Percentiles rank a stretch among this genome's conserved stretches.
phyloP scores from a whole-genome alignment of 768 basidiomycete genomes.

The Tubosaeta sp. region DNA sequence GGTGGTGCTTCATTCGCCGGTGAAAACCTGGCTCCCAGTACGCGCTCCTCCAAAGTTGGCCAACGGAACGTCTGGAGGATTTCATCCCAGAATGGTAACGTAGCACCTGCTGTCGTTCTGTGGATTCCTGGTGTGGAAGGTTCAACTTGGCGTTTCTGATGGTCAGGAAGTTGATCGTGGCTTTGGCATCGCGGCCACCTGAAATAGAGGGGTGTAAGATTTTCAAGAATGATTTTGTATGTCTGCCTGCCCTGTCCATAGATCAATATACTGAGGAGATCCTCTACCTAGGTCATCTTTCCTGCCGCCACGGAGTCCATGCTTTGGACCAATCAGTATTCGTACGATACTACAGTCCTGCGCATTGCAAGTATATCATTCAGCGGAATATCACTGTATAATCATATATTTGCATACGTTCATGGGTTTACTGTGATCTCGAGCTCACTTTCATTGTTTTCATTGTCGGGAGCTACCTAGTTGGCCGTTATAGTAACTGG shows the following conservation, averaged over 20 bases:
- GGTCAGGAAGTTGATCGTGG: slow-evolving; percentile 55
- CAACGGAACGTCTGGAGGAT: slow-evolving; percentile 74
- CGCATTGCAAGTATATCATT: too few species aligned
- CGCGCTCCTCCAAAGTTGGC: too few species aligned
- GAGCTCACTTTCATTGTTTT: slow-evolving; percentile 14
- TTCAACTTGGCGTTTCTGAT: slow-evolving; percentile 71
- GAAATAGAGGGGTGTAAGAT: slow-evolving; percentile 79
- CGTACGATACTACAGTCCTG: slow-evolving; percentile 11
- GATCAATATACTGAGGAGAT: background rate
- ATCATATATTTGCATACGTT: slow-evolving; percentile 21
- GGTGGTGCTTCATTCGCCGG: too few species aligned
- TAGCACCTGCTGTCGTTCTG: slow-evolving; percentile 79
- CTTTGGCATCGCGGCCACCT: slow-evolving; percentile 55
- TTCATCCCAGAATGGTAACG: slow-evolving; percentile 83
- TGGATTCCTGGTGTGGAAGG: slow-evolving; percentile 68
- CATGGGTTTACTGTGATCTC: slow-evolving; percentile 10
- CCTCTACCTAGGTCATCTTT: slow-evolving; percentile 56
- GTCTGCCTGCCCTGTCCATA: background rate
- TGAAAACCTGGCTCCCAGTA: too few species aligned
- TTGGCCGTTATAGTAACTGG: slow-evolving; percentile 25
- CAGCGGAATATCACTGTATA: slow-evolving; percentile 24
- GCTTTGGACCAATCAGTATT: slow-evolving; percentile 34
- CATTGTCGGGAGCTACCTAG: slow-evolving; percentile 20
- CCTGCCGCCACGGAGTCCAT: slow-evolving; percentile 77
- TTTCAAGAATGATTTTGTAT: slow-evolving; percentile 75